These are phyloP conservation scores for Porcisia hertigi DNA, from an alignment of 208 protist genomes.

Conservation along the genomic window DNA sequence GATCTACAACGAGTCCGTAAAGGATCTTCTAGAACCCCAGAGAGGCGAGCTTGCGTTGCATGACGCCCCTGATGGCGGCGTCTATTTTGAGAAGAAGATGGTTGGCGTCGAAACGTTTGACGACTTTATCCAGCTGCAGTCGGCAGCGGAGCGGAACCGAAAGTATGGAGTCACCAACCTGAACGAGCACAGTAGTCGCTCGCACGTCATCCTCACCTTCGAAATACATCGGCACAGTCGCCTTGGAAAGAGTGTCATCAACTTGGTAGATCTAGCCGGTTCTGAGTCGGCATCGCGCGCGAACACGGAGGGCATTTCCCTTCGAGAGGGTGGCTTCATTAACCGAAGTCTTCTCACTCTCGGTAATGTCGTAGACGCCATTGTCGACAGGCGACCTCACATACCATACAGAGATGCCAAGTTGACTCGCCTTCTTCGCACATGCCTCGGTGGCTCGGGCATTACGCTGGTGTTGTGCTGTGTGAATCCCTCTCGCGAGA, in stretches of 20 bases:
- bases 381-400: slow-evolving; percentile 67
- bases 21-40: slow-evolving; percentile 70
- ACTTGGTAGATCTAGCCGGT: slow-evolving; percentile 92
- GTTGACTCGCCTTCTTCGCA: slow-evolving; percentile 84
- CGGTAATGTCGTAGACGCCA: slow-evolving; percentile 85
- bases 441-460: slow-evolving; percentile 81
- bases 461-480: slow-evolving; percentile 93
- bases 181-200: slow-evolving; percentile 83
- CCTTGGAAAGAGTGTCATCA: slow-evolving; percentile 63
- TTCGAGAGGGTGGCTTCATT: slow-evolving; percentile 80
- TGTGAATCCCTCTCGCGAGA: slow-evolving; percentile 82
- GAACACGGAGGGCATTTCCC: slow-evolving; percentile 81
- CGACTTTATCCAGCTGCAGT: slow-evolving; percentile 70
- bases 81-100: slow-evolving; percentile 51
- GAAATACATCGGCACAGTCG: slow-evolving; percentile 42
- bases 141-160: slow-evolving; percentile 68
- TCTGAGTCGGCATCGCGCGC: slow-evolving; percentile 77
- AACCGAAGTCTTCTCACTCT: slow-evolving; percentile 91
- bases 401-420: slow-evolving; percentile 91
- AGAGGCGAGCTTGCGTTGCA: slow-evolving; percentile 39
- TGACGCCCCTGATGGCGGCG: slow-evolving; percentile 47
- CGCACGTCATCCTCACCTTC: slow-evolving; percentile 52
- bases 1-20: slow-evolving; percentile 87
- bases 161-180: slow-evolving; percentile 89
- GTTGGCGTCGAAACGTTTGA: slow-evolving; percentile 61